Percentiles rank a stretch among this genome's conserved stretches.
Conservation (phyloP, 1,139 yeast genomes). For the Arxiozyma telluris region DNA sequence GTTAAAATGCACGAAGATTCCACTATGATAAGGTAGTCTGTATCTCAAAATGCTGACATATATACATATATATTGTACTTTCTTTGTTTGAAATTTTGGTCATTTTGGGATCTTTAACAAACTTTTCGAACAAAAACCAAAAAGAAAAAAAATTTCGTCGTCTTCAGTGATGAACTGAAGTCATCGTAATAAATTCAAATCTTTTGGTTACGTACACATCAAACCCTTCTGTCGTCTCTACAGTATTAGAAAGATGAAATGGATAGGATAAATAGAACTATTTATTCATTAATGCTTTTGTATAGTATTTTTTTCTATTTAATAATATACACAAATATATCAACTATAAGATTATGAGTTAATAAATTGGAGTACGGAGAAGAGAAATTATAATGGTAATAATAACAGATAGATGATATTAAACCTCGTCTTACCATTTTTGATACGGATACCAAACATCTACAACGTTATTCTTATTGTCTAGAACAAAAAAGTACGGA, state of each 20-base stretch:
- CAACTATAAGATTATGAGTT: no score
- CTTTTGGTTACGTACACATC: background rate
- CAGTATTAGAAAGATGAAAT: background rate
- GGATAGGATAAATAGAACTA: background rate
- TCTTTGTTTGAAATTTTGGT: background rate
- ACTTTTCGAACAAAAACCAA: background rate
- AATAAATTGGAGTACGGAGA: background rate
- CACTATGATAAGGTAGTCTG: no score
- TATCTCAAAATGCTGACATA: background rate
- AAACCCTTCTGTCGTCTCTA: no score
- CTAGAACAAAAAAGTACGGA: conserved; percentile 50
- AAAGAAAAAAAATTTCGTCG: background rate
- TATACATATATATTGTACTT: background rate
- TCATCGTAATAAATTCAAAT: background rate
- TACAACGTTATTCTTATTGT: conserved; percentile 40
- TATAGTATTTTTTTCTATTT: background rate
- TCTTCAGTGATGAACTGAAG: background rate
- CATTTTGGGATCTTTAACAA: background rate
- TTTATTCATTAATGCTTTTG: background rate
- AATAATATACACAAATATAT: no score
- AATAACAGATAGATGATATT: no score
- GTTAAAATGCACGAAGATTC: no score
- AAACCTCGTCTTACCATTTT: conserved; percentile 36
- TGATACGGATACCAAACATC: conserved; percentile 70
- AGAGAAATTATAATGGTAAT: background rate